Base-by-base conservation (phyloP, 192 early-diverging fungal genomes). In the Linnemannia schmuckeri region DNA sequence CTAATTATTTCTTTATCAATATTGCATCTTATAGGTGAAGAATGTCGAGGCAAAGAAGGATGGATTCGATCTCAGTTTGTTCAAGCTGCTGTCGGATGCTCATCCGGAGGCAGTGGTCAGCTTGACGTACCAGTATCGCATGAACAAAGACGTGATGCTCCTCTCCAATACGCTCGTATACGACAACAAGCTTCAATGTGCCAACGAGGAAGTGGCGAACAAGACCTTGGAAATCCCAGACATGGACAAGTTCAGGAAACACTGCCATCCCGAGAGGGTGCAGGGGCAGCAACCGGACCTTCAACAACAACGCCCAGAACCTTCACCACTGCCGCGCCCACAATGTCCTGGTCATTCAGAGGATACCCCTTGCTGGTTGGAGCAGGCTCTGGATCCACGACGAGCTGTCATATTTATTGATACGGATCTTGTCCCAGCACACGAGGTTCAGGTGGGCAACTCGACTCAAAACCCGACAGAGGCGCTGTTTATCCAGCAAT, bases 81-180 rank as follows among this genome's bases (percentile, higher is more conserved):
- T 99, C 83, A 94, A 93, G 77, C 89, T 90, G 8, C 89, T 99
- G 5, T 94, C 94, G 24, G 96, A 98, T 74, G 92, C 92, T 7
- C 95, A 98, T 76, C 97, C 98, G 0, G 86, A 93, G 35, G 89
- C 97, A 0, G 93, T 98, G 27, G 91, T 91, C 15, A 92, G 89
- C 41, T 89, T 99, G 40, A 90, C 93, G 74, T 91, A 93, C 75
- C 98, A 99, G 81, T 99, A 98, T 80, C 94, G 98, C 33, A 98
- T 99, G 98, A 97, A 95, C 87, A 82, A 91, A 30, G 97, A 97
- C 42, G 96, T 99, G 54, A 97, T 98, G 96, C 82, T 88, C 24
- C 87, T 98, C 8, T 92, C 95, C 18, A 99, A 98, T 82, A 86
- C 89, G 17, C 85, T 98, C 5, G 94, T 98, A 17, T 99, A 99